Evolutionary conservation across 352 stramenopile genomes (phyloP).

Genomic region (Phytophthora fragariae): DNA sequence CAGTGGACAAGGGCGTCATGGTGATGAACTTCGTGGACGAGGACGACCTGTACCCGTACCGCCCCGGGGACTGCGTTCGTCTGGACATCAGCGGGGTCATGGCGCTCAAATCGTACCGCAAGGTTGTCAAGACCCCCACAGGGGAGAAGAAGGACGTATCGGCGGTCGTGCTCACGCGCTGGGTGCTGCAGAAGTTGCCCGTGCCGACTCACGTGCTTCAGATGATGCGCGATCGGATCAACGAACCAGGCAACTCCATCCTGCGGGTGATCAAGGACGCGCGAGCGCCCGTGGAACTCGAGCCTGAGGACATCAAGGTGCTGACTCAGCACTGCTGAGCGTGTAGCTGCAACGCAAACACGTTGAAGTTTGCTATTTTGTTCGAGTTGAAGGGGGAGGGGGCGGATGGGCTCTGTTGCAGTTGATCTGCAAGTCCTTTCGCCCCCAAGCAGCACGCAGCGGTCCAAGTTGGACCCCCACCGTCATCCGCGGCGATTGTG

Average conservation of each 20-base stretch:
- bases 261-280: conserved; percentile 32
- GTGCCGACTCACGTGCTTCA: conserved; percentile 36
- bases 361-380: neutral
- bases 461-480: neutral
- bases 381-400: neutral
- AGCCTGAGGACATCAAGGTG: conserved; percentile 28
- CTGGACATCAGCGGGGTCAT: conserved; percentile 45
- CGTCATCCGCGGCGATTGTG: neutral
- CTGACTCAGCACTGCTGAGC: conserved; percentile 1
- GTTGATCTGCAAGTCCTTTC: neutral
- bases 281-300: conserved; percentile 21
- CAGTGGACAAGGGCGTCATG: conserved; percentile 39
- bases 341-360: neutral
- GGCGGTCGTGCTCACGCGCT: conserved; percentile 38
- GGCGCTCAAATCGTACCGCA: conserved; percentile 39
- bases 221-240: conserved; percentile 45
- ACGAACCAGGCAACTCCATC: conserved; percentile 42
- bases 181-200: conserved; percentile 38
- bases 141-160: conserved; percentile 34
- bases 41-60: conserved; percentile 50
- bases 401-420: neutral
- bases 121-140: conserved; percentile 29
- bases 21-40: conserved; percentile 48
- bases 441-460: neutral
- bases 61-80: conserved; percentile 33